phyloP scores from a whole-genome alignment of 139 green algal species.

The Chlamydomonas schloesseri region DNA sequence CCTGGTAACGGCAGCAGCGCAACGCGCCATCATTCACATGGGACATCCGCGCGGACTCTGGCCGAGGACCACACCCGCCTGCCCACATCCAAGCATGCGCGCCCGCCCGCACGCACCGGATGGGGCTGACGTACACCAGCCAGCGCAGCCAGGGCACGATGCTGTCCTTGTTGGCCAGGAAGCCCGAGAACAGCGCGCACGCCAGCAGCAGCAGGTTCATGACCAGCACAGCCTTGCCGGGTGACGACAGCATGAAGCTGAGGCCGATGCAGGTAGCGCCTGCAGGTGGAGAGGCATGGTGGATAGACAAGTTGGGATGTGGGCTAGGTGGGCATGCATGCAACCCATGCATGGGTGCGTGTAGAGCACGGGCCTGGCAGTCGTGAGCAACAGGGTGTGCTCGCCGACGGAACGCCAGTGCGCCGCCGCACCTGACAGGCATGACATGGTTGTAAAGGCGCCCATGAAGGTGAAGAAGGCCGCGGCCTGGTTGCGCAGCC shows the following conservation, averaged over 20 bases:
- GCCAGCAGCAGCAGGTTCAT: slow-evolving; percentile 86
- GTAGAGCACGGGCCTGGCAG: too few relatives aligned
- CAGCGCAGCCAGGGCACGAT: slow-evolving; percentile 71
- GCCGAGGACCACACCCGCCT: too few relatives aligned
- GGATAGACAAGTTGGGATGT: too few relatives aligned
- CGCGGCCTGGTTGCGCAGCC: slow-evolving; percentile 42
- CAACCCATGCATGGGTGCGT: too few relatives aligned
- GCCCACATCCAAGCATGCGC: too few relatives aligned
- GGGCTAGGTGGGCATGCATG: background rate
- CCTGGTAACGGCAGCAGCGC: too few relatives aligned
- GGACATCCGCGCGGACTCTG: too few relatives aligned
- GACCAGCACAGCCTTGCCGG: slow-evolving; percentile 70
- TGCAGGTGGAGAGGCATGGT: background rate
- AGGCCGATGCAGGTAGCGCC: slow-evolving; percentile 76
- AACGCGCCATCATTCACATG: too few relatives aligned
- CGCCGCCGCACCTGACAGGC: slow-evolving; percentile 23
- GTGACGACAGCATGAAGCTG: slow-evolving; percentile 39
- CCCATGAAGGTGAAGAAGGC: slow-evolving; percentile 76
- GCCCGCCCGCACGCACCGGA: slow-evolving; percentile 45
- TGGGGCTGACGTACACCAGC: slow-evolving; percentile 71
- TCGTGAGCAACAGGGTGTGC: too few relatives aligned
- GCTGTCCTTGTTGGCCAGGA: slow-evolving; percentile 72
- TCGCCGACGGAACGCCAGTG: background rate
- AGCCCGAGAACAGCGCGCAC: slow-evolving; percentile 79
- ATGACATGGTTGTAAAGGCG: slow-evolving; percentile 65